These are phyloP conservation scores for Alternaria hordeiaustralica DNA, from an alignment of 2,329 filamentous ascomycete species.

Conservation along the genomic window DNA sequence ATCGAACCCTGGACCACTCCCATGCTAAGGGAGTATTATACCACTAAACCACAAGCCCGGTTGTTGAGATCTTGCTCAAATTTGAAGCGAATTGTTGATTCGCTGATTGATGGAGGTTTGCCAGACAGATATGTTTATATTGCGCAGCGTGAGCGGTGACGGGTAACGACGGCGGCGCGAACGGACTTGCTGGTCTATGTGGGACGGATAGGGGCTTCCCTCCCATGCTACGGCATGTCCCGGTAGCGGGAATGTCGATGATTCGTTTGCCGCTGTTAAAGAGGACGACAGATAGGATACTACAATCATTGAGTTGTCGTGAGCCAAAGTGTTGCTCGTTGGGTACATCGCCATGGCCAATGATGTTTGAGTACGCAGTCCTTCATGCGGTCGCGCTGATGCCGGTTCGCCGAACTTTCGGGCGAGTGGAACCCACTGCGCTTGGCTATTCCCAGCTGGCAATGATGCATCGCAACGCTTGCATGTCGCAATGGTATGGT, in stretches of 20 bases:
- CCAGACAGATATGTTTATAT: not conserved
- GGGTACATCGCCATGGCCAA: not conserved
- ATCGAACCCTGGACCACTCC: conserved; percentile 17
- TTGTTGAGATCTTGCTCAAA: not conserved
- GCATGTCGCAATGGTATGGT: not conserved
- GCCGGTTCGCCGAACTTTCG: not conserved
- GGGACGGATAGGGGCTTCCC: not conserved
- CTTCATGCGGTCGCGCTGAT: not conserved
- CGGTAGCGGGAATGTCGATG: not conserved
- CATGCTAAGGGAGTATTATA: conserved; percentile 15
- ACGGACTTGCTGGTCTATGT: not conserved
- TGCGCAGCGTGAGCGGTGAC: too few species aligned
- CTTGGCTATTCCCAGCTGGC: not conserved
- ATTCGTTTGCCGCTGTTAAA: not conserved
- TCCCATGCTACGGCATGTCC: not conserved
- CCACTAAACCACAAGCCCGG: conserved; percentile 16
- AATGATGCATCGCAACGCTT: not conserved
- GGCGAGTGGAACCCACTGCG: not conserved
- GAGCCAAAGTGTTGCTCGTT: not conserved
- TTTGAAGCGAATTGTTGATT: not conserved
- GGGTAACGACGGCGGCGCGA: not conserved
- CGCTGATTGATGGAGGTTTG: not conserved
- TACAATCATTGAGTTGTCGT: not conserved
- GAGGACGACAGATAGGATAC: not conserved
- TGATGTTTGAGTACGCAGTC: not conserved